Conservation (phyloP, 345 rosid species). For the Dipteronia sinensis region DNA sequence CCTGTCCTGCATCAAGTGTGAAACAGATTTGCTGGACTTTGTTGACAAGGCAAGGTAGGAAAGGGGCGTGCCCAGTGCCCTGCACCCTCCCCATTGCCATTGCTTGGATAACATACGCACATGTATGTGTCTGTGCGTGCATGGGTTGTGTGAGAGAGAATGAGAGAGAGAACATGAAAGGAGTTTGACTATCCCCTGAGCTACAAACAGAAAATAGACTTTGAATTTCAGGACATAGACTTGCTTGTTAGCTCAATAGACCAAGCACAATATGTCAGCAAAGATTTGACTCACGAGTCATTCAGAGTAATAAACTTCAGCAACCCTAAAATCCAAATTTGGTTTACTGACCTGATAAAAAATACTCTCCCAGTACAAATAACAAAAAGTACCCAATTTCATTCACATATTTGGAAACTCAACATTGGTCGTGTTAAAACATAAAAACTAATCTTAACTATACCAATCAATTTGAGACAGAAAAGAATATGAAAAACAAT, state of each 20-base stretch:
- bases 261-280: not conserved
- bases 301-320: not conserved
- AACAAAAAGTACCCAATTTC: slow-evolving; percentile 2
- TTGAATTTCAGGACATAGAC: not conserved
- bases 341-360: not conserved
- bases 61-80: not conserved
- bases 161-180: not conserved
- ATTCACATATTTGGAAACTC: slow-evolving; percentile 16
- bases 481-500: slow-evolving; percentile 11
- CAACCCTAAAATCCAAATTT: not conserved
- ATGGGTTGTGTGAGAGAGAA: not conserved
- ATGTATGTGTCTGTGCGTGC: not conserved
- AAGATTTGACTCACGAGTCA: not conserved
- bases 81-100: not conserved
- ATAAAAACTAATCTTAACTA: slow-evolving; percentile 14
- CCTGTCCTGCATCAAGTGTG: not conserved
- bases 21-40: not conserved
- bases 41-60: not conserved
- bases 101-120: not conserved
- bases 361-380: not conserved
- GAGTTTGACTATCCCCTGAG: not conserved
- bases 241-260: not conserved
- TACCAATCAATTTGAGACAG: not conserved
- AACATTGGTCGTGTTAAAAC: slow-evolving; percentile 9
- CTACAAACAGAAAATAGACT: not conserved